Base-by-base conservation (phyloP, 2,329 filamentous ascomycete genomes). In the Penicillium decumbens region DNA sequence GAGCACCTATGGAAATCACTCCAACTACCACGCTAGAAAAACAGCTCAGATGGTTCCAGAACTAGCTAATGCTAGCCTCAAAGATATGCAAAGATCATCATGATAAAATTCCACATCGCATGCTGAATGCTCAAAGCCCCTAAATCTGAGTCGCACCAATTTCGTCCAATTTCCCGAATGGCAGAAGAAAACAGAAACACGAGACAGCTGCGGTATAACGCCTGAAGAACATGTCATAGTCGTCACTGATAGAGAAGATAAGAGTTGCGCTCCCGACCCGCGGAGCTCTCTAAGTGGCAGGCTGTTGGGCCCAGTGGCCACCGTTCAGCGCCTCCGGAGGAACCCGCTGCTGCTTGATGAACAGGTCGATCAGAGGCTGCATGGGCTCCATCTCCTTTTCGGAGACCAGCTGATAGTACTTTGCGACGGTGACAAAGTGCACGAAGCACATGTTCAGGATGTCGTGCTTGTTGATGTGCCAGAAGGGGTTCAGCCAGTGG, bases 321-420 rank as follows among this genome's bases (percentile, higher is more conserved):
- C 71, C 70, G 32, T 61, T 59, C 32, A 72, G 60, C 10, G 75
- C 74, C 62, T 88, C 87, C 10, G 83, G 81, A 1, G 90, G 90
- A 61, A 97, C 87, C 24, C 91, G 88, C 51, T 91, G 90, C 65
- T 92, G 92, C 55, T 85, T 85, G 24, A 90, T 84, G 86, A 91
- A 96, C 41, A 96, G 80, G 64, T 96, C 90, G 60, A 97, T 88
- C 60, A 97, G 74, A 24, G 89, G 89, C 75, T 95, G 89, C 89
- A 97, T 95, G 20, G 92, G 92, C 77, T 96, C 91, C 62, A 95
- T 81, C 72, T 96, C 92, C 64, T 89, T 87, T 51, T 90, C 89
- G 59, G 87, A 87, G 54, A 97, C 81, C 75, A 97, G 85, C 62
- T 88, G 86, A 58, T 90, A 81, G 41, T 87, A 87, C 47, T 87